Percentiles rank a stretch among this genome's conserved stretches.
These are phyloP conservation scores for Erodium trifolium DNA, from an alignment of 441 rosid genomes.

Conservation along the genomic window DNA sequence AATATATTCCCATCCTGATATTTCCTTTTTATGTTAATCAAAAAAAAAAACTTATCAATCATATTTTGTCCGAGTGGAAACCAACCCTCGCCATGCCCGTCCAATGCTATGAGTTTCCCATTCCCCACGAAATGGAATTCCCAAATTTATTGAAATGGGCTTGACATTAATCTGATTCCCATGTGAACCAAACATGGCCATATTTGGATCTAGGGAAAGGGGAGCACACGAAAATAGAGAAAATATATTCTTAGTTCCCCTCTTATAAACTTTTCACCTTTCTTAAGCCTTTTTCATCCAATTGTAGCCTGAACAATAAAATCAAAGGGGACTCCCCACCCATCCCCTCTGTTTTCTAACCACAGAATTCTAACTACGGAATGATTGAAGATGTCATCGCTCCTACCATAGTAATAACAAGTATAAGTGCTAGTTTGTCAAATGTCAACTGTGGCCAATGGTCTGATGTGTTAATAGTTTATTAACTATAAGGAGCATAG, in stretches of 20 bases:
- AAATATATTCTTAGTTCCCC: background rate
- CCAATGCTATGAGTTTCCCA: conserved; percentile 2
- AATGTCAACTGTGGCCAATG: background rate
- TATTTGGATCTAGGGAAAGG: background rate
- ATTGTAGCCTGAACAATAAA: too few relatives aligned
- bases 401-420: background rate
- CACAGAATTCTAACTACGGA: too few relatives aligned
- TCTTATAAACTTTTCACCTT: background rate
- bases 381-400: too few relatives aligned
- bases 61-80: background rate
- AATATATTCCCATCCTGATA: background rate
- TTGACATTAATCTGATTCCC: background rate
- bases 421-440: background rate
- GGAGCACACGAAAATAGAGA: background rate
- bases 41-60: background rate
- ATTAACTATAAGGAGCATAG: conserved; percentile 6
- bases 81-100: background rate
- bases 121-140: background rate
- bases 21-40: background rate
- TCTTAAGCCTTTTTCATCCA: too few relatives aligned
- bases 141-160: background rate
- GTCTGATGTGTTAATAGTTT: background rate
- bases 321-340: too few relatives aligned
- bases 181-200: background rate
- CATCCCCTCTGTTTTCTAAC: too few relatives aligned